Base-by-base conservation (phyloP, 495 filamentous ascomycete species). In the Amorphotheca resinae region DNA sequence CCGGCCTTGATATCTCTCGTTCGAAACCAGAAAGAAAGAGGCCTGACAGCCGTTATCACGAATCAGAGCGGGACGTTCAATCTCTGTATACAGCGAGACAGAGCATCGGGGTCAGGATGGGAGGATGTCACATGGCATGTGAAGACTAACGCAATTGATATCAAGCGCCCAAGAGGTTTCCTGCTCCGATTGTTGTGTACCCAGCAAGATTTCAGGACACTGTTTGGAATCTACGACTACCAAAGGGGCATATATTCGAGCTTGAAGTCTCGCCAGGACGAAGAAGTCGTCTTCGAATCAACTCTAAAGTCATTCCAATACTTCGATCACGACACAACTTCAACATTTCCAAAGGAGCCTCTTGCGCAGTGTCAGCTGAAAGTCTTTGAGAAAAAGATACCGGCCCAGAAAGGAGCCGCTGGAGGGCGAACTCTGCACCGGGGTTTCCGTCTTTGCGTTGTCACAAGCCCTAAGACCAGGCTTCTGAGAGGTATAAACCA, bases 221-320 rank as follows among this genome's bases (percentile, higher is more conserved):
- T 93, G 11, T 86, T 80, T 75, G 78, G 77, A 46, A 84, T 91
- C 53, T 80, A 81, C 45, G 83, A 91, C 39, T 84, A 88, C 49
- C 82, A 80, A 17, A 72, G 70, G 23, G 82, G 80, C 51, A 74
- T 87, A 0, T 78, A 86, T 49, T 65, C 68, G 9, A 80, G 68
- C 42, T 65, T 88, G n/a, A 73, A 75, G 11, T 72, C 73, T 0
- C 66, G 74, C 17, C 60, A 69, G 18, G 76, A 80, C 18, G 87
- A 94, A 59, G 66, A 63, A 6, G 43, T 79, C 28, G 66, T 80
- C 1, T 82, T 77, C 57, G 75, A 80, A 49, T 71, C 65, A 1
- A 74, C 66, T 6, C 59, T 93, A 3, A 73, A 76, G 41, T 64
- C 73, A 2, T 82, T 89, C 49, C 79, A 85, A 41, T 85, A 84